Conservation (phyloP, 2,329 filamentous ascomycete genomes). For the Alternaria angustiovoidea region DNA sequence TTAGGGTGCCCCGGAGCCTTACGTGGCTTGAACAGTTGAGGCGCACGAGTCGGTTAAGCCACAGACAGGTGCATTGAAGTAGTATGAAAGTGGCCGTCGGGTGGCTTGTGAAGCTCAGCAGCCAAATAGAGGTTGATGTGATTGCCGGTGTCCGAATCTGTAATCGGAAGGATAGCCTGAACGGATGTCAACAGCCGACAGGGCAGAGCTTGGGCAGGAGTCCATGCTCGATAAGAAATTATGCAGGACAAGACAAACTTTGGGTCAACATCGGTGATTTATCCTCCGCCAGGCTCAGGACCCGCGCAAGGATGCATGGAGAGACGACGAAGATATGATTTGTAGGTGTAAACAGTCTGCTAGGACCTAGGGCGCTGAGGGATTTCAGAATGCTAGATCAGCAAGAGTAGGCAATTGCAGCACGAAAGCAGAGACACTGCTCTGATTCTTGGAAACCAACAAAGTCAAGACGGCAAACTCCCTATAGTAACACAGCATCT, state of each 20-base stretch:
- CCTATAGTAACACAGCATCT: neutral
- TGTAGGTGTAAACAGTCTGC: too few species aligned
- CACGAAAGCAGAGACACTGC: neutral
- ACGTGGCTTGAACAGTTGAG: conserved; percentile 4
- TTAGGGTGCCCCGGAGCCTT: conserved; percentile 15
- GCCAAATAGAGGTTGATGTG: neutral
- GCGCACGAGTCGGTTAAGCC: conserved; percentile 1
- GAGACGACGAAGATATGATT: neutral
- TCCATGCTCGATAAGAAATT: too few species aligned
- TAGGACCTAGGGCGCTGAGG: neutral
- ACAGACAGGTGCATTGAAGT: neutral
- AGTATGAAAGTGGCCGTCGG: neutral
- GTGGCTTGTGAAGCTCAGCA: neutral
- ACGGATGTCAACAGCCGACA: neutral
- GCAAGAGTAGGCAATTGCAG: neutral
- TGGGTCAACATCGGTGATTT: neutral
- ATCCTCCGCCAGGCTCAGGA: neutral
- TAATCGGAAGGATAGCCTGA: neutral
- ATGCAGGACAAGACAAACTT: neutral
- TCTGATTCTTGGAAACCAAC: neutral
- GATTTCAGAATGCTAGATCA: neutral
- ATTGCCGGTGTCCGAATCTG: neutral
- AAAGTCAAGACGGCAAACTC: neutral
- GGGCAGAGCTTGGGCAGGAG: neutral
- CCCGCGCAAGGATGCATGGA: neutral